Evolutionary conservation across 2,329 filamentous ascomycete genomes (phyloP).

Genomic region (Colletotrichum incanum): DNA sequence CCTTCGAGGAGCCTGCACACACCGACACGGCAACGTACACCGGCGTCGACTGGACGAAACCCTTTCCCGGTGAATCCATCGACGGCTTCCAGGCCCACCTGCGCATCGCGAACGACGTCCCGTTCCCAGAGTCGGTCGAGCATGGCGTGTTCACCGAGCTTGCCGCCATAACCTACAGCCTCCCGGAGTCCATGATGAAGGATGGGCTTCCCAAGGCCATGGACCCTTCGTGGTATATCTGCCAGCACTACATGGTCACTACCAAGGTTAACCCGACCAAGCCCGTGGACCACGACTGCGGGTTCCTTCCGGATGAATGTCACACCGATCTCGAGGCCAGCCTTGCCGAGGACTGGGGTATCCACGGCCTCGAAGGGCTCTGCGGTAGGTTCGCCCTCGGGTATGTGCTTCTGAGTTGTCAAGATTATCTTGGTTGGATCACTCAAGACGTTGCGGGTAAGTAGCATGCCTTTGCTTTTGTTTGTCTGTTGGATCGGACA

Average conservation of each 20-base stretch:
- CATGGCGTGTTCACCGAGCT: background rate
- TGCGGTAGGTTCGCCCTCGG: slow-evolving; percentile 8
- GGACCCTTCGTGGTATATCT: slow-evolving; percentile 8
- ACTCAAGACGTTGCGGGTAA: background rate
- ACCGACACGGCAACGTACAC: background rate
- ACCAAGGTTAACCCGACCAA: background rate
- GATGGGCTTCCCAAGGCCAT: background rate
- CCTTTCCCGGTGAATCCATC: background rate
- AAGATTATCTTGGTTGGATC: background rate
- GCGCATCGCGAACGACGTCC: background rate
- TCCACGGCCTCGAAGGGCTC: background rate
- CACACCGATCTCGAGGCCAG: slow-evolving; percentile 1
- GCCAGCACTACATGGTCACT: slow-evolving; percentile 21
- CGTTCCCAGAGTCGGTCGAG: background rate
- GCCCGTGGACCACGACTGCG: slow-evolving; percentile 3
- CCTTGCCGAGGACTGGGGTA: background rate
- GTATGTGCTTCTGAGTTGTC: background rate
- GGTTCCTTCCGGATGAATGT: slow-evolving; percentile 5
- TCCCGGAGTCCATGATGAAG: background rate
- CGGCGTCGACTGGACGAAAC: slow-evolving; percentile 1
- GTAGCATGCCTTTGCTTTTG: background rate
- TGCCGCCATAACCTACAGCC: background rate
- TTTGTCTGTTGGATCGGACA: background rate
- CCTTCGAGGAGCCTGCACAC: background rate
- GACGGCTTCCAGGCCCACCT: slow-evolving; percentile 1